Evolutionary conservation across 2,329 filamentous ascomycete species (phyloP).

Genomic region (Neofusicoccum sp.): DNA sequence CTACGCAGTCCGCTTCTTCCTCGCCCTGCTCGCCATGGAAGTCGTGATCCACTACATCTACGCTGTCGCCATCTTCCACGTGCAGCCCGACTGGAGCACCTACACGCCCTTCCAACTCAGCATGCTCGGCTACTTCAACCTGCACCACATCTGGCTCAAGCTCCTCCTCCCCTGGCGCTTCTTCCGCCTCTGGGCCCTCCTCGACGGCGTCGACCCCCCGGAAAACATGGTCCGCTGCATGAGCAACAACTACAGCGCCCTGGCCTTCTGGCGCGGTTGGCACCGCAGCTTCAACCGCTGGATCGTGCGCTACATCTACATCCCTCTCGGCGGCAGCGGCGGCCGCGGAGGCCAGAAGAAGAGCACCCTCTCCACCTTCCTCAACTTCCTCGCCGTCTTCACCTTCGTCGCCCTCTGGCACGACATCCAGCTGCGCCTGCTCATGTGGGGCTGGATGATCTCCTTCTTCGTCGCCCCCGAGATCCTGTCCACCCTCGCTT

Average conservation of each 20-base stretch:
- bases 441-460: slow-evolving; percentile 97
- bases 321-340: slow-evolving; percentile 76
- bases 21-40: slow-evolving; percentile 86
- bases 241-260: slow-evolving; percentile 86
- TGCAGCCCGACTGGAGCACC: slow-evolving; percentile 71
- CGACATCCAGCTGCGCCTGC: slow-evolving; percentile 84
- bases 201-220: slow-evolving; percentile 89
- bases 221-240: slow-evolving; percentile 99
- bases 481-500: slow-evolving; percentile 67
- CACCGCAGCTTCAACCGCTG: slow-evolving; percentile 94
- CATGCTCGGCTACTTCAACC: slow-evolving; percentile 91
- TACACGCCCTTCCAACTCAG: slow-evolving; percentile 87
- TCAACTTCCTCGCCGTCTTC: slow-evolving; percentile 82
- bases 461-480: slow-evolving; percentile 93
- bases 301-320: slow-evolving; percentile 89
- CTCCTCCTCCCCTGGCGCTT: slow-evolving; percentile 96
- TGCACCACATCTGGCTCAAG: slow-evolving; percentile 97
- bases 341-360: slow-evolving; percentile 38
- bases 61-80: slow-evolving; percentile 85
- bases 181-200: slow-evolving; percentile 91
- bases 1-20: slow-evolving; percentile 78
- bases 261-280: slow-evolving; percentile 95
- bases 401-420: slow-evolving; percentile 98
- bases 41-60: slow-evolving; percentile 83
- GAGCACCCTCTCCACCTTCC: slow-evolving; percentile 67